Evolutionary conservation across 257 asterid genomes (phyloP).

Genomic region (Fraxinus excelsior): DNA sequence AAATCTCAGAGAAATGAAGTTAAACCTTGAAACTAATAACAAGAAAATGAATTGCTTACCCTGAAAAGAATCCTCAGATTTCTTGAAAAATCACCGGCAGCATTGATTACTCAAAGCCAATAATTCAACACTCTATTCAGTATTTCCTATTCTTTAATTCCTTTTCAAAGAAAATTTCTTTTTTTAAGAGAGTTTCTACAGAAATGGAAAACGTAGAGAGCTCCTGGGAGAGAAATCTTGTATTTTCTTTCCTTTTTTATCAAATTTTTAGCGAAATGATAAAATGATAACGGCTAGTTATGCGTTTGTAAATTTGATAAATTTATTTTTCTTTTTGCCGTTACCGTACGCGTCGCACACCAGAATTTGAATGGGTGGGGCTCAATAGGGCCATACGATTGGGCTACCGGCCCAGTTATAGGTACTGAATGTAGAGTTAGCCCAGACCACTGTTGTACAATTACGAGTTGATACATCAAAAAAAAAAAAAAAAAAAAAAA

Average conservation of each 20-base stretch:
- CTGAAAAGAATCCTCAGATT: slow-evolving; percentile 17
- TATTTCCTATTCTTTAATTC: background rate
- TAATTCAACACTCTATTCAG: slow-evolving; percentile 20
- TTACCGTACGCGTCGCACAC: slow-evolving; percentile 38
- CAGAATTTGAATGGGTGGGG: slow-evolving; percentile 13
- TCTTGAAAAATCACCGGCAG: slow-evolving; percentile 27
- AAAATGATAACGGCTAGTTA: slow-evolving; percentile 57
- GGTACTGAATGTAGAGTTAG: background rate
- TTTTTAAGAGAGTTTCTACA: slow-evolving; percentile 26
- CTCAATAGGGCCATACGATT: background rate
- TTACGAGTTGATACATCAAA: background rate
- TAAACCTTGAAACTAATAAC: background rate
- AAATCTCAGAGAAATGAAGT: background rate
- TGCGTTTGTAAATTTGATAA: background rate
- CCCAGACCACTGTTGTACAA: background rate
- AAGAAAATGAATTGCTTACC: slow-evolving; percentile 27
- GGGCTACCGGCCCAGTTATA: background rate
- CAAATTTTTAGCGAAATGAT: background rate
- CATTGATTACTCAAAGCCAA: slow-evolving; percentile 21
- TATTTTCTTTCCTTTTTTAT: slow-evolving; percentile 3
- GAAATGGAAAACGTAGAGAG: slow-evolving; percentile 27
- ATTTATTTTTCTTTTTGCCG: slow-evolving; percentile 28
- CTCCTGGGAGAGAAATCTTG: slow-evolving; percentile 21
- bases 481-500: too few relatives aligned
- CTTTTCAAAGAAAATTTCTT: background rate